These are phyloP conservation scores for Penicillium samsonianum DNA, from an alignment of 495 filamentous ascomycete genomes.

Conservation along the genomic window DNA sequence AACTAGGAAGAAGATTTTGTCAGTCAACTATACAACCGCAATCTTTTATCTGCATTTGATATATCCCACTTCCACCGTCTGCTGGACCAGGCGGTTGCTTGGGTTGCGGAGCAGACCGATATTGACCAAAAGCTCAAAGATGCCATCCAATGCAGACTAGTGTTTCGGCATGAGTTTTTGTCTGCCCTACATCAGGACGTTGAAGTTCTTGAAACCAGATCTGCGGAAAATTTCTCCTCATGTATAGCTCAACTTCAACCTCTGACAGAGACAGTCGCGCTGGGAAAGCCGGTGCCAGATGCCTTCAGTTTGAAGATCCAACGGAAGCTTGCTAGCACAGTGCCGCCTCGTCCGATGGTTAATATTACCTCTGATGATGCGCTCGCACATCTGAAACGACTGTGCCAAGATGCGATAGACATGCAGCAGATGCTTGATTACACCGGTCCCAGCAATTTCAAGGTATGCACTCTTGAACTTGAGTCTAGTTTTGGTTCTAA, in stretches of 20 bases:
- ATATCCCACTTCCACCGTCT: constrained; percentile 56
- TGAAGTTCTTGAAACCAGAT: constrained; percentile 41
- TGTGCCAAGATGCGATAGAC: constrained; percentile 74
- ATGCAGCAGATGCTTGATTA: constrained; percentile 68
- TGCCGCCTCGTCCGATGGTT: constrained; percentile 89
- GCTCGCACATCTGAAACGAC: constrained; percentile 62
- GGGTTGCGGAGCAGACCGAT: constrained; percentile 50
- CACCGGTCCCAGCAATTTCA: constrained; percentile 64
- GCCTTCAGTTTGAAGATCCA: constrained; percentile 92
- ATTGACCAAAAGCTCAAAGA: constrained; percentile 53
- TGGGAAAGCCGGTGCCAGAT: constrained; percentile 68
- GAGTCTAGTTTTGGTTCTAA: constrained; percentile 8
- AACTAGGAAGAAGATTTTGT: constrained; percentile 92
- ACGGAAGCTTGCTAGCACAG: constrained; percentile 82
- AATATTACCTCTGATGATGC: constrained; percentile 72
- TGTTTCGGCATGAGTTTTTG: constrained; percentile 66
- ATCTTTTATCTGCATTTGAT: constrained; percentile 66
- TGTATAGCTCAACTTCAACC: constrained; percentile 49
- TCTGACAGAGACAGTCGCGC: constrained; percentile 55
- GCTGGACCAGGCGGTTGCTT: constrained; percentile 59
- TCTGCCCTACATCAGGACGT: constrained; percentile 49
- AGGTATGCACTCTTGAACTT: constrained; percentile 28
- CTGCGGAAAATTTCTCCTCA: constrained; percentile 39
- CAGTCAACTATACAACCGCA: constrained; percentile 81
- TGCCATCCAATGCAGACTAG: constrained; percentile 64